Evolutionary conservation across 148 eudicot species (phyloP).

Genomic region (Chenopodium berlandieri): DNA sequence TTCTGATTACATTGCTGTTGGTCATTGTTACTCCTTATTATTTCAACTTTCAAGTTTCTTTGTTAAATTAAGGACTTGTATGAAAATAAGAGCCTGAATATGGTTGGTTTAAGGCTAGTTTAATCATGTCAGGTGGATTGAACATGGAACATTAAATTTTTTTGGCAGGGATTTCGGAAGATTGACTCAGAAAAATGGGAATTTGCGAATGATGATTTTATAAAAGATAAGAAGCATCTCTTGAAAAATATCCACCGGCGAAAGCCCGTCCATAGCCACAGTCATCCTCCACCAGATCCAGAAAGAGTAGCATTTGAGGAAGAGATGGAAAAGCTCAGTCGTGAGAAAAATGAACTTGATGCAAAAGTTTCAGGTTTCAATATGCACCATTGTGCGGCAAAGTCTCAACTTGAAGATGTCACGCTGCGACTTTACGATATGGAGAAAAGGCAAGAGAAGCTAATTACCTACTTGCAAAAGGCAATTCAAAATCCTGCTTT

Average conservation of each 20-base stretch:
- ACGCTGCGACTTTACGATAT: conserved; percentile 47
- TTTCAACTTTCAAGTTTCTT: no score
- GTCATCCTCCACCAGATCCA: conserved; percentile 74
- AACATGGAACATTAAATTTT: not conserved
- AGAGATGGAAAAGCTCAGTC: conserved; percentile 79
- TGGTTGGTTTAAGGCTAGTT: not conserved
- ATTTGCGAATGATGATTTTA: conserved; percentile 83
- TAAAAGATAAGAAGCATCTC: conserved; percentile 77
- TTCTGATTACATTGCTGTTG: not conserved
- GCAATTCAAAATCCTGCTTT: conserved; percentile 56
- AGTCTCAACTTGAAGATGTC: conserved; percentile 56
- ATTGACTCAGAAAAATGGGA: conserved; percentile 97
- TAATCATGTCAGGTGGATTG: conserved; percentile 12
- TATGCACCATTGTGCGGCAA: conserved; percentile 54
- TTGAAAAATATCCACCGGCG: conserved; percentile 85
- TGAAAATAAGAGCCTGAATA: no score
- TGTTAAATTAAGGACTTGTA: no score
- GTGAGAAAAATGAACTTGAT: conserved; percentile 64
- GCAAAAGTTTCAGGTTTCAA: conserved; percentile 39
- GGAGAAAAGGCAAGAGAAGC: conserved; percentile 67
- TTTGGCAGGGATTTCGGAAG: conserved; percentile 81
- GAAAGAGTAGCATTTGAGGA: conserved; percentile 85
- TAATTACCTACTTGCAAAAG: conserved; percentile 53
- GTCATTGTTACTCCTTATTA: not conserved
- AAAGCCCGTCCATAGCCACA: conserved; percentile 97